Conservation (phyloP, 2,329 filamentous ascomycete genomes). For the Xylaria multiplex region DNA sequence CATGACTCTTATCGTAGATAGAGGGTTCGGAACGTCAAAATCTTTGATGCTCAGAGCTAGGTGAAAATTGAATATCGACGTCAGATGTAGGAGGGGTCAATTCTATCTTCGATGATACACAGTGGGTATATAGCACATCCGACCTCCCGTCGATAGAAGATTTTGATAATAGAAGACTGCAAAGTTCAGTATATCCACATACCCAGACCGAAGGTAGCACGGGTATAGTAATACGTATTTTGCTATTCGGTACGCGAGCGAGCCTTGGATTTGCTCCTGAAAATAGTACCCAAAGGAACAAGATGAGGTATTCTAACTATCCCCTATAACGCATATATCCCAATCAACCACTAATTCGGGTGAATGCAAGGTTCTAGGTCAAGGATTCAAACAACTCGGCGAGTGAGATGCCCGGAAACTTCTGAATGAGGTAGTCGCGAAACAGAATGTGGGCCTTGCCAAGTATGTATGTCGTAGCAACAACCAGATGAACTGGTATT, state of each 20-base stretch:
- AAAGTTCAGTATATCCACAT: not conserved
- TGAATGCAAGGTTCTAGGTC: not conserved
- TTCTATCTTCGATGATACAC: no score
- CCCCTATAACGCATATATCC: no score
- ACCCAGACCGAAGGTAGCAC: not conserved
- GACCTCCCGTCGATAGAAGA: no score
- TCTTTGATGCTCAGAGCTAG: not conserved
- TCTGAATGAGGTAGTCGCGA: constrained; percentile 19
- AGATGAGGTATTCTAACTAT: no score
- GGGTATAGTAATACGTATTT: no score
- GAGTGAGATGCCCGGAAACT: constrained; percentile 17
- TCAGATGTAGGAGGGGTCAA: no score
- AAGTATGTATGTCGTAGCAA: not conserved
- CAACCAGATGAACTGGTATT: not conserved
- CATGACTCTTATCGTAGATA: constrained; percentile 1
- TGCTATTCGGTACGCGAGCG: no score
- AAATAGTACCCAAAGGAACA: no score
- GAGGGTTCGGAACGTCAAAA: not conserved
- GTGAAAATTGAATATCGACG: no score
- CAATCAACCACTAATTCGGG: no score
- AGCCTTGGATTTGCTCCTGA: no score
- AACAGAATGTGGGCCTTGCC: constrained; percentile 1
- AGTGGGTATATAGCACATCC: no score
- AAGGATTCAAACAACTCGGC: not conserved
- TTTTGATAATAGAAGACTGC: not conserved